These are phyloP conservation scores for Peronospora farinosa DNA, from an alignment of 352 stramenopile genomes.

Conservation along the genomic window DNA sequence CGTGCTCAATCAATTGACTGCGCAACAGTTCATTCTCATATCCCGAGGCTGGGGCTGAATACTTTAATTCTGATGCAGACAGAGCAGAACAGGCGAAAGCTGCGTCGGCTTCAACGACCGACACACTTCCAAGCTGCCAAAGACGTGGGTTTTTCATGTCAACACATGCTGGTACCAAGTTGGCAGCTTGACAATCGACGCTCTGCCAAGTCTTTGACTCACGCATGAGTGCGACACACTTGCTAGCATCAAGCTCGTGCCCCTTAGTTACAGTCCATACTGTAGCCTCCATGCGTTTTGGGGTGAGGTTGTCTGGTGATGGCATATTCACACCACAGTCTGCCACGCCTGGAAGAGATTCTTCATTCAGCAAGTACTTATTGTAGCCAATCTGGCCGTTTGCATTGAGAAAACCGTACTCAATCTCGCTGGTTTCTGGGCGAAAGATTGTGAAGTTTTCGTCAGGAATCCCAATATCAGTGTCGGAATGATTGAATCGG, in stretches of 20 bases:
- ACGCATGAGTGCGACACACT: constrained; percentile 52
- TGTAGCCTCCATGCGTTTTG: constrained; percentile 70
- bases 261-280: constrained; percentile 48
- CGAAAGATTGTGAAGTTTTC: constrained; percentile 62
- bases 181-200: constrained; percentile 44
- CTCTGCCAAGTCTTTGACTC: constrained; percentile 39
- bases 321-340: constrained; percentile 73
- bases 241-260: constrained; percentile 25
- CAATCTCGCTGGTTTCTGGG: constrained; percentile 78
- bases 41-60: constrained; percentile 41
- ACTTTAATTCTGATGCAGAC: constrained; percentile 14
- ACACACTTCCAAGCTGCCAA: constrained; percentile 33
- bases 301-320: constrained; percentile 79
- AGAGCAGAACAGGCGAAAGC: constrained; percentile 21
- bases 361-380: constrained; percentile 60
- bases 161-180: constrained; percentile 41
- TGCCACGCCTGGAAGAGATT: constrained; percentile 50
- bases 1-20: constrained; percentile 25
- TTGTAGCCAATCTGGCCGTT: constrained; percentile 65
- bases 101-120: constrained; percentile 32
- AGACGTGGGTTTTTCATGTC: constrained; percentile 23
- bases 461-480: constrained; percentile 36
- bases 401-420: constrained; percentile 78
- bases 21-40: constrained; percentile 52
- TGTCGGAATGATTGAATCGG: constrained; percentile 36